These are phyloP conservation scores for Cyclospora cayetanensis DNA, from an alignment of 169 alveolate genomes.

Conservation along the genomic window DNA sequence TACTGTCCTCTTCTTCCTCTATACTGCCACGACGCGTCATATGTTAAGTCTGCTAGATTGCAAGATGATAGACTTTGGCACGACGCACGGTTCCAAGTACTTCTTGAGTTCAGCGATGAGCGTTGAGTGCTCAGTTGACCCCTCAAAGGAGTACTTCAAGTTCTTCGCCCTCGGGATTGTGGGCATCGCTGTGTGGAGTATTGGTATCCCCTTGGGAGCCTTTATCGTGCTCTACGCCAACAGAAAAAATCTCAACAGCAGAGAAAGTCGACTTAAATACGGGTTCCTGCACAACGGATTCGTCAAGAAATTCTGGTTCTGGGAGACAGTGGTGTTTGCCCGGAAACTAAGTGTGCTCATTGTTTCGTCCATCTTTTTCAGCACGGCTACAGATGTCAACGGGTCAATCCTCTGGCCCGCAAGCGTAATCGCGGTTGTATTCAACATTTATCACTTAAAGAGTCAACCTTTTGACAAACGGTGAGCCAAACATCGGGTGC, in stretches of 20 bases:
- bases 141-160: constrained; percentile 77
- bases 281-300: constrained; percentile 89
- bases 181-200: constrained; percentile 84
- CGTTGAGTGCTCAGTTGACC: constrained; percentile 79
- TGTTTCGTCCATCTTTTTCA: constrained; percentile 80
- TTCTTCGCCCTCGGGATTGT: constrained; percentile 81
- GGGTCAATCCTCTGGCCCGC: constrained; percentile 83
- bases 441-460: constrained; percentile 80
- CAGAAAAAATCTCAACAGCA: constrained; percentile 81
- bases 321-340: constrained; percentile 87
- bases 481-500: too few species aligned
- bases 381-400: constrained; percentile 79
- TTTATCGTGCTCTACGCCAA: constrained; percentile 80
- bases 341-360: constrained; percentile 83
- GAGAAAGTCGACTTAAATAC: constrained; percentile 82
- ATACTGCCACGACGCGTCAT: constrained; percentile 81
- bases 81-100: constrained; percentile 78
- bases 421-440: constrained; percentile 80
- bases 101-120: constrained; percentile 84
- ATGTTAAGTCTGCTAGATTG: constrained; percentile 87
- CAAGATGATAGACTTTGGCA: constrained; percentile 78
- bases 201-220: constrained; percentile 86
- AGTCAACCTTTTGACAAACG: constrained; percentile 87
- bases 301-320: constrained; percentile 84
- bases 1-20: constrained; percentile 84